phyloP scores from a whole-genome alignment of 2,329 filamentous ascomycete species.

The Byssoonygena ceratinophila region DNA sequence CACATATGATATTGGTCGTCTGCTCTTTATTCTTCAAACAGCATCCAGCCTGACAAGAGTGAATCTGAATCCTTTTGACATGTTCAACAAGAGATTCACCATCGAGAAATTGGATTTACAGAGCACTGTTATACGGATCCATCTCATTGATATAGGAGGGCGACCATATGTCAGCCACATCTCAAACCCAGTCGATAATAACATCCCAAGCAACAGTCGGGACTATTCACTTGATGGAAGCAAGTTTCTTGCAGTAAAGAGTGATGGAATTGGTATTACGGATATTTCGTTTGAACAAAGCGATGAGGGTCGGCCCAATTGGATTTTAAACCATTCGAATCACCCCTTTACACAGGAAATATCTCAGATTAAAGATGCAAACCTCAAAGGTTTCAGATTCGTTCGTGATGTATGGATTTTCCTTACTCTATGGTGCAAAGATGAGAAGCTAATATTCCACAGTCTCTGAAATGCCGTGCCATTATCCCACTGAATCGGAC shows the following conservation, averaged over 20 bases:
- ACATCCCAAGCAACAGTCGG: constrained; percentile 13
- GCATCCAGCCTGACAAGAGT: constrained; percentile 6
- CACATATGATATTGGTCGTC: not conserved
- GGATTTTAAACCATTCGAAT: constrained; percentile 4
- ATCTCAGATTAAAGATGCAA: constrained; percentile 3
- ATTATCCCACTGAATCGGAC: constrained; percentile 1
- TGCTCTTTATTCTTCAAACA: constrained; percentile 12
- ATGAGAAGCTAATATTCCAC: not conserved
- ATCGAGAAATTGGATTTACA: not conserved
- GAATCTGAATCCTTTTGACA: not conserved
- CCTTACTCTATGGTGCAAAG: not conserved
- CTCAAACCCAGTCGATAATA: constrained; percentile 22
- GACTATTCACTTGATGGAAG: constrained; percentile 9
- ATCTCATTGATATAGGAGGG: constrained; percentile 2
- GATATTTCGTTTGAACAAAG: constrained; percentile 3
- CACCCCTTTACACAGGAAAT: not conserved
- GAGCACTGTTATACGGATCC: constrained; percentile 2
- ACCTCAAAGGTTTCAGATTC: not conserved
- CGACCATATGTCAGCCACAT: constrained; percentile 7
- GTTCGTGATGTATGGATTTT: constrained; percentile 4
- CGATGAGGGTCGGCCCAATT: not conserved
- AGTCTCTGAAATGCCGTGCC: constrained; percentile 10
- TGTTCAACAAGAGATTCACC: not conserved
- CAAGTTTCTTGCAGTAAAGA: constrained; percentile 8
- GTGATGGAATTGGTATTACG: not conserved